Percentiles rank a stretch among this genome's conserved stretches.
These are phyloP conservation scores for Litsea cubeba DNA, from an alignment of 164 flowering plant genomes.

Conservation along the genomic window DNA sequence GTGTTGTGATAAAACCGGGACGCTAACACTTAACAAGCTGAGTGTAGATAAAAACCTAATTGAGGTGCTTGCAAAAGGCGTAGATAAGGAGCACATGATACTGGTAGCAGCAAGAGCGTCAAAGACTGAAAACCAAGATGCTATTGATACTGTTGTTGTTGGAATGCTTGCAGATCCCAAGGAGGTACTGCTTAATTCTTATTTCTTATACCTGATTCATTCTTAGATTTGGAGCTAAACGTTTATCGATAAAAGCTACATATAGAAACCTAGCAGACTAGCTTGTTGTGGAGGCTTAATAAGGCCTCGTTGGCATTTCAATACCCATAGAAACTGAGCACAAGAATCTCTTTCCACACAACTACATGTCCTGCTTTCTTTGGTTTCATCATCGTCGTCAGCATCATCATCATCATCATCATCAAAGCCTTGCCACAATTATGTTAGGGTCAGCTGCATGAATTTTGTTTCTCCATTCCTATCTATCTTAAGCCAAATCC, in stretches of 20 bases:
- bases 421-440: too few relatives aligned
- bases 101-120: slow-evolving; percentile 39
- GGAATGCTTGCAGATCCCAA: slow-evolving; percentile 39
- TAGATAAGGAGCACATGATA: slow-evolving; percentile 32
- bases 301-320: too few relatives aligned
- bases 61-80: slow-evolving; percentile 35
- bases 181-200: slow-evolving; percentile 23
- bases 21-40: slow-evolving; percentile 34
- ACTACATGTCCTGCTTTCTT: too few relatives aligned
- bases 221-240: not conserved
- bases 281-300: too few relatives aligned
- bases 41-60: slow-evolving; percentile 34
- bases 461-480: too few relatives aligned
- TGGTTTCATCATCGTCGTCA: too few relatives aligned
- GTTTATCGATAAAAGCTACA: not conserved
- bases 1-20: slow-evolving; percentile 40
- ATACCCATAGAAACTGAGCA: too few relatives aligned
- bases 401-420: too few relatives aligned
- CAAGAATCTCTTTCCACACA: too few relatives aligned
- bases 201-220: not conserved
- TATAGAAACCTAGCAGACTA: too few relatives aligned
- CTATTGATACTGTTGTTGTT: slow-evolving; percentile 40
- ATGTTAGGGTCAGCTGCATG: too few relatives aligned
- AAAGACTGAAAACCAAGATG: slow-evolving; percentile 38
- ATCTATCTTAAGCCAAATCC: too few relatives aligned